Base-by-base conservation (phyloP, 768 basidiomycete species). In the Gloeophyllum trabeum region DNA sequence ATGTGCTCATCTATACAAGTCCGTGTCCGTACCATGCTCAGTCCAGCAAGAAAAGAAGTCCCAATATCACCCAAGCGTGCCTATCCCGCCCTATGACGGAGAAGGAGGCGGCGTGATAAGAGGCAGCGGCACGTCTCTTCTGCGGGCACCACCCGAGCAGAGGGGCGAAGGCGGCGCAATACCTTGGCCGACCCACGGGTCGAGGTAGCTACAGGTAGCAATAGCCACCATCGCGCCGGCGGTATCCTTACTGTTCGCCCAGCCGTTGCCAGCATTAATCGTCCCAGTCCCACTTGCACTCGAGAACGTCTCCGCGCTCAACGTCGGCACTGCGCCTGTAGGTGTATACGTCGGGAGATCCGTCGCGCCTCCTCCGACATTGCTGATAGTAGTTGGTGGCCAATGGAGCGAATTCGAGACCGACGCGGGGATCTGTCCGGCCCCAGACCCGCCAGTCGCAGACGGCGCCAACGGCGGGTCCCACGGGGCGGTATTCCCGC, bases 181-280 rank as follows among this genome's bases (percentile, higher is more conserved):
- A 39, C 51, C 60, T 16, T 10, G 16, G 18, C 76, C 77, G 35
- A 83, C 63, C 89, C 89, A 92, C 7, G 88, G 79, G 56, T 90
- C 69, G 23, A 85, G 81, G 55, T 96, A 97, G 14, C 69, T 67
- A 63, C 94, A 99, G 1, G 77, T 75, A 5, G 78, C 59, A 26
- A 88, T 77, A 2, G 69, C 63, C 12, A 77, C 79, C 57, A 70
- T 74, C 47, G 77, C 67, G 10, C 71, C 70, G 13, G 66, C 65
- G 5, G 63, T 79, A 60, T 98, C 94, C 3, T 66, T 59, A 3
- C 81, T 46, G 56, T 93, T 85, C 43, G 67, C 63, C 96, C 96
- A 98, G 26, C 94, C 94, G 46, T 61, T 70, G 4, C 93, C 94
- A 1, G 68, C 69, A 44, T 61, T 58, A 21, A 64, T 62, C 46